Base-by-base conservation (phyloP, 805 yeast species). In the Candida arabinofermentans region DNA sequence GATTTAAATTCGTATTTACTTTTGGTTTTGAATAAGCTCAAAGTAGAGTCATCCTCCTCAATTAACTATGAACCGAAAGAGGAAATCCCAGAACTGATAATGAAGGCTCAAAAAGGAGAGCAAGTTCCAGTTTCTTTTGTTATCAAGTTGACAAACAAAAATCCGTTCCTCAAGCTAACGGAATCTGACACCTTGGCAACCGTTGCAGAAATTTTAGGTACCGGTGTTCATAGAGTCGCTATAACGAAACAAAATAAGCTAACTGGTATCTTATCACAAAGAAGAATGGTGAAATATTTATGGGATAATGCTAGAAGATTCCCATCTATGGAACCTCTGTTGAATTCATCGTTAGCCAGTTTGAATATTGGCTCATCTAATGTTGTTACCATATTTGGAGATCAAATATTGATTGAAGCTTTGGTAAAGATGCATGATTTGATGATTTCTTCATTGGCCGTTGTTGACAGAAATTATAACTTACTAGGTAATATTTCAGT, bases 241-340 rank as follows among this genome's bases (percentile, higher is more conserved):
- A 86, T 90, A 42, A 62, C 66, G 14, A 72, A 69, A 36, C 64
- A 69, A 37, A 70, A 75, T 19, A 71, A 72, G 45, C 79, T 90
- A 37, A 79, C 84, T 2, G 98, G 98, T 43, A 79, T 91, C 10
- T 70, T 93, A 35, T 87, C 96, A 0, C 99, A 91, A 67, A 81
- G 99, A 61, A 77, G 98, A 55, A 69, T 88, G 53, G 77, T 91
- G 41, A 79, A 78, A 54, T 91, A 77, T 61, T 67, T 91, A 41
- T 91, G 98, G 97, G 95, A 87, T 44, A 87, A 93, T 60, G 95
- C 95, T 24, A 75, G 96, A 47, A 68, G 86, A 43, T 93, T 91
- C 68, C 86, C 88, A 3, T 72, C 81, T 16, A 75, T 93, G 60
- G 97, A 91, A 55, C 75, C 81, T 19, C 67, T 87, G 39, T 76